Base-by-base conservation (phyloP, 768 basidiomycete species). In the Mycena polygramma region DNA sequence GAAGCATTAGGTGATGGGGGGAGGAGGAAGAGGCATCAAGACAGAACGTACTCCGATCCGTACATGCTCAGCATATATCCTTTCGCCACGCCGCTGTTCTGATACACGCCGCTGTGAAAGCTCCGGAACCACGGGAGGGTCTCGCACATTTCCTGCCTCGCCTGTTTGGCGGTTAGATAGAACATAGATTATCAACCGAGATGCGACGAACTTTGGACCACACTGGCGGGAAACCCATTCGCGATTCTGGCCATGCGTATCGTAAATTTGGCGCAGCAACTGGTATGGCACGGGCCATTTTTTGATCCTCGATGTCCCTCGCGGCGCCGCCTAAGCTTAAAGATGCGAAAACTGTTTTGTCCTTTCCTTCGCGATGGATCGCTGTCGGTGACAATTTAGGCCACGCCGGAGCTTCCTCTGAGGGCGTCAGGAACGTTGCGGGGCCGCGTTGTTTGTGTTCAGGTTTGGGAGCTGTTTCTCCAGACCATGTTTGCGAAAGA, bases 61-160 rank as follows among this genome's bases (percentile, higher is more conserved):
- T 62, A 68, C 13, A 43, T 54, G 30, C 67, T 41, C 24, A 69
- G 24, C 22, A 69, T 22, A 30, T 63, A 69, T 2, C 68, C 68
- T 17, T 63, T 63, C 8, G 62, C 68, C 10, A 63, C 46, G 0
- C 35, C 54, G 11, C 36, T 46, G 4, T 57, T 63, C 17, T 63
- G 55, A 22, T 69, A 69, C 1, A 69, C 68, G 0, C 68, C 68
- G 46, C 68, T 61, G 20, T 69, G 68, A 19, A 45, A 69, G 45
- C 55, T 69, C 4, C 62, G 54, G 45, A 69, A 69, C 41, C 36
- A 63, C 1, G 37, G 61, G 0, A 69, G 24, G 8, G 61, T 69
- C 35, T 69, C 68, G 62, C 68, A 69, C 8, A 69, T 35, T n/a
- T 69, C 68, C 22, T 69, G 68, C 2, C 68, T 53, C 13, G 3